Percentiles rank a stretch among this genome's conserved stretches.
Evolutionary conservation across 192 early-diverging fungal genomes (phyloP).

Genomic region (Jimgerdemannia lactiflua): DNA sequence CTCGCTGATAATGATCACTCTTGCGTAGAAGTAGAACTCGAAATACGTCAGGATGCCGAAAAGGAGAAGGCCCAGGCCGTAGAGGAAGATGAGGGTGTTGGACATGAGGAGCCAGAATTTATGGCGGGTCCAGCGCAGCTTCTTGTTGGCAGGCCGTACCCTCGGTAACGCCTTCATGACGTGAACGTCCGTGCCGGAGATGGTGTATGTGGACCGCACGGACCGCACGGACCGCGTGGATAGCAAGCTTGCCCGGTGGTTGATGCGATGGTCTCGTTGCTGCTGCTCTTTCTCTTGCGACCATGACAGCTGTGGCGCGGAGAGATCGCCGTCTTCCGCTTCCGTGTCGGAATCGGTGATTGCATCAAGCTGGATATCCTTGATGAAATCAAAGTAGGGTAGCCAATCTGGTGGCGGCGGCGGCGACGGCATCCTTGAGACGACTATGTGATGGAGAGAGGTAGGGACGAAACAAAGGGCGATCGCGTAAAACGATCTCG

Average conservation of each 20-base stretch:
- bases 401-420: background rate
- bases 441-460: background rate
- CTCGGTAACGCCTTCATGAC: background rate
- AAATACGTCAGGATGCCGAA: slow-evolving; percentile 8
- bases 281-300: background rate
- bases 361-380: too few species aligned
- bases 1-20: slow-evolving; percentile 21
- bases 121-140: slow-evolving; percentile 38
- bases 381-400: too few species aligned
- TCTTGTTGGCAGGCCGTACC: background rate
- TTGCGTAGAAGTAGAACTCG: background rate
- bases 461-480: background rate
- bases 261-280: background rate
- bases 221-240: background rate
- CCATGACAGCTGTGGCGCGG: background rate
- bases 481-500: too few species aligned
- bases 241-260: background rate
- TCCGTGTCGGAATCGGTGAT: too few species aligned
- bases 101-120: slow-evolving; percentile 41
- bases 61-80: slow-evolving; percentile 1
- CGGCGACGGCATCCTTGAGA: background rate
- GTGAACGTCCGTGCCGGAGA: background rate
- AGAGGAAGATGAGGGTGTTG: slow-evolving; percentile 30
- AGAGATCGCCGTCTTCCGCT: background rate
- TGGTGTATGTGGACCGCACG: background rate